Evolutionary conservation across 2,329 filamentous ascomycete genomes (phyloP).

Genomic region (Penicillium sumatraense): DNA sequence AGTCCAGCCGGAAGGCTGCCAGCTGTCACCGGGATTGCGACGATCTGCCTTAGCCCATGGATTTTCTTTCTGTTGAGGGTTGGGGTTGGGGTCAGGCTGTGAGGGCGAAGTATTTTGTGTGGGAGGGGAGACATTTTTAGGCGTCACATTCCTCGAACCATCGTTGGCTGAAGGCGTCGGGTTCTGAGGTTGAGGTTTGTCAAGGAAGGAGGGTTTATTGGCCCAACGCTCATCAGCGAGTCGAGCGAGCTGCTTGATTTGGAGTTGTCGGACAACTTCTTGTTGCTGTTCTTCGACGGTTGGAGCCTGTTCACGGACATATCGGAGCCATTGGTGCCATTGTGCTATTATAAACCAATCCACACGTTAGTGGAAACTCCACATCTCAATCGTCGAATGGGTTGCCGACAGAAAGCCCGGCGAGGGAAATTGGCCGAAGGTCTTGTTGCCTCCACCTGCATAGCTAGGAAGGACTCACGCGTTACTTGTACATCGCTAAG

Average conservation of each 20-base stretch:
- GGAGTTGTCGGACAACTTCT: conserved; percentile 61
- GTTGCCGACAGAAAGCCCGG: neutral
- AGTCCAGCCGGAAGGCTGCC: conserved; percentile 69
- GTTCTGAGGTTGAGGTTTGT: conserved; percentile 58
- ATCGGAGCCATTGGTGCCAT: conserved; percentile 72
- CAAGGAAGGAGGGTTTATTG: conserved; percentile 61
- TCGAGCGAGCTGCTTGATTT: conserved; percentile 63
- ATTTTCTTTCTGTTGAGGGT: conserved; percentile 39
- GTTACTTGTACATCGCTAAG: conserved; percentile 64
- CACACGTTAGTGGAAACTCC: too few species aligned
- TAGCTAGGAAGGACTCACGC: conserved; percentile 54
- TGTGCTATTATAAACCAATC: too few species aligned
- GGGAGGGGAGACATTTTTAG: conserved; percentile 36
- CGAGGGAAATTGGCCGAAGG: neutral
- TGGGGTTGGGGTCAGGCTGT: conserved; percentile 9
- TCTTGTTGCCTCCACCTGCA: neutral
- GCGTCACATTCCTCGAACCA: conserved; percentile 40
- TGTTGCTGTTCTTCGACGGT: conserved; percentile 62
- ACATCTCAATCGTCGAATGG: neutral
- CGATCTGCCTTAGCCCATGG: conserved; percentile 64
- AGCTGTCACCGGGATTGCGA: conserved; percentile 63
- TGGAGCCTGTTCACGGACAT: conserved; percentile 62
- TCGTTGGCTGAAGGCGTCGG: conserved; percentile 44
- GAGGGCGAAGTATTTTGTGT: conserved; percentile 5
- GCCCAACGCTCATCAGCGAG: conserved; percentile 67